Conservation (phyloP, 176 grass and related monocot genomes). For the Carex littledalei region DNA sequence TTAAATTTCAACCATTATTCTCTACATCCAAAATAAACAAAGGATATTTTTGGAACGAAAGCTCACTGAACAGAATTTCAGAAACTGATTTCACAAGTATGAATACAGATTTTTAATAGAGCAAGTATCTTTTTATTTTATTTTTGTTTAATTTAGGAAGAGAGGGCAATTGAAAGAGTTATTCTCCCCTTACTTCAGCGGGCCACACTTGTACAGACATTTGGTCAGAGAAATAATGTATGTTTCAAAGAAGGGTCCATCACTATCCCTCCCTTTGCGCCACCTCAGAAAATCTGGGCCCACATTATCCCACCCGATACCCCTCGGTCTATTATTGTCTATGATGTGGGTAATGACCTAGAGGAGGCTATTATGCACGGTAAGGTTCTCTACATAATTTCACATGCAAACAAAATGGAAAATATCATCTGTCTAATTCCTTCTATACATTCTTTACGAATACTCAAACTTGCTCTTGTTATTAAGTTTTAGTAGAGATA, state of each 20-base stretch:
- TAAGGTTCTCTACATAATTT: constrained; percentile 26
- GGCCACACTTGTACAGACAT: constrained; percentile 86
- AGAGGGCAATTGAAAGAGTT: constrained; percentile 70
- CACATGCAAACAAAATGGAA: neutral
- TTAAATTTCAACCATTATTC: neutral
- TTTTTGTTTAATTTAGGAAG: constrained; percentile 47
- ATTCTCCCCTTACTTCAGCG: constrained; percentile 83
- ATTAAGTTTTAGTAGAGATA: neutral
- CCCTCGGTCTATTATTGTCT: constrained; percentile 75
- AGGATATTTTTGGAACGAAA: neutral
- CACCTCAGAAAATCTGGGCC: constrained; percentile 75
- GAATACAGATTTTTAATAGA: neutral
- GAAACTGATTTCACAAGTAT: neutral
- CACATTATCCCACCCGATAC: constrained; percentile 74
- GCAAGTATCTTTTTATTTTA: neutral
- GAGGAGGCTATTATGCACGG: constrained; percentile 92
- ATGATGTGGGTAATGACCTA: constrained; percentile 74
- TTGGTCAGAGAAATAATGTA: constrained; percentile 94
- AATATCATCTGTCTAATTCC: neutral
- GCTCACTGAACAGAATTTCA: neutral
- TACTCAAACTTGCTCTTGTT: neutral
- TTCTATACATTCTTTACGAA: neutral
- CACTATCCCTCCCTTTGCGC: constrained; percentile 81
- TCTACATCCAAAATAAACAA: neutral
- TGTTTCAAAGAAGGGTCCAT: constrained; percentile 89